phyloP scores from a whole-genome alignment of 768 basidiomycete species.

The Lentinus tigrinus region DNA sequence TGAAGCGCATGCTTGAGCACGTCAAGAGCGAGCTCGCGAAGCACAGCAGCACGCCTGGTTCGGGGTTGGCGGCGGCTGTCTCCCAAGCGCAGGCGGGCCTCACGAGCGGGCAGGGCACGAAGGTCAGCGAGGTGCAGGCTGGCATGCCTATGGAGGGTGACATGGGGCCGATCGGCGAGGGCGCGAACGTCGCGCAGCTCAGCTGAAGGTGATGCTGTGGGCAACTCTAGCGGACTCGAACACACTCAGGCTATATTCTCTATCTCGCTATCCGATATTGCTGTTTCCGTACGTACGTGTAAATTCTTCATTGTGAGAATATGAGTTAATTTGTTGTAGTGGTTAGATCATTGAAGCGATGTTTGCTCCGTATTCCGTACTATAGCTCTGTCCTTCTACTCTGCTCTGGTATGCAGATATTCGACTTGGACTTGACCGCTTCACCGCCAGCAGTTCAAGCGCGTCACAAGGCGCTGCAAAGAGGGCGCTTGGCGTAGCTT shows the following conservation, averaged over 20 bases:
- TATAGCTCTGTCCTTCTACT: not conserved
- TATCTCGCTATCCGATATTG: not conserved
- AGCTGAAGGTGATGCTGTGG: not conserved
- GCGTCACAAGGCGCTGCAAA: no score
- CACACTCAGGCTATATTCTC: not conserved
- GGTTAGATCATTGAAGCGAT: not conserved
- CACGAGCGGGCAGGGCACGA: slow-evolving; percentile 60
- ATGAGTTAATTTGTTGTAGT: slow-evolving; percentile 1
- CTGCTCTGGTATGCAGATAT: not conserved
- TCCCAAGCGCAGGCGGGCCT: slow-evolving; percentile 38
- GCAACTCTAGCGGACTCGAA: not conserved
- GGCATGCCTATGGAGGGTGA: slow-evolving; percentile 48
- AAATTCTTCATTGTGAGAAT: slow-evolving; percentile 1
- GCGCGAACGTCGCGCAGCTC: slow-evolving; percentile 36
- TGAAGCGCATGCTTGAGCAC: slow-evolving; percentile 71
- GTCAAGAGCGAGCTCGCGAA: slow-evolving; percentile 64
- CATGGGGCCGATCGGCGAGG: slow-evolving; percentile 48
- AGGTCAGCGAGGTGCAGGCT: slow-evolving; percentile 51
- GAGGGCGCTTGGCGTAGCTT: not conserved
- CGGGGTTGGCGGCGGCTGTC: slow-evolving; percentile 30
- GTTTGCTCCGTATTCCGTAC: not conserved
- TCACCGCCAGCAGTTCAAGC: no score
- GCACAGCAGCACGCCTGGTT: slow-evolving; percentile 29
- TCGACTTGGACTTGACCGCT: not conserved
- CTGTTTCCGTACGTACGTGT: not conserved